A percentile compares a stretch with the other conserved stretches of the same genome.
Conservation (phyloP, 805 yeast genomes). For the Saturnispora diversa region DNA sequence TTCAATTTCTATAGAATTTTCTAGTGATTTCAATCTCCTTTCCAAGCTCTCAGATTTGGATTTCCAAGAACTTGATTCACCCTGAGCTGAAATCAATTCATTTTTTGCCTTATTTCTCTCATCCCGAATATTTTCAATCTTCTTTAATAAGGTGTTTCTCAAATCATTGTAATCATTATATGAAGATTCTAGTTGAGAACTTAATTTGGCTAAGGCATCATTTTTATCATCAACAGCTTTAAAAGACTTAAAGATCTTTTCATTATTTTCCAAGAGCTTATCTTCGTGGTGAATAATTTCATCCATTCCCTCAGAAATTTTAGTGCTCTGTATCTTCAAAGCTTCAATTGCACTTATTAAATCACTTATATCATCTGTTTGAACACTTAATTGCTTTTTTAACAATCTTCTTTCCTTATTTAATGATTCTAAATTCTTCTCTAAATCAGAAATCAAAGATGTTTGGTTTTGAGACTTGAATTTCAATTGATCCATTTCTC, state of each 20-base stretch:
- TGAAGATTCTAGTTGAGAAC: conserved; percentile 1
- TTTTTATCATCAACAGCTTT: conserved; percentile 16
- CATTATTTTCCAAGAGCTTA: conserved; percentile 17
- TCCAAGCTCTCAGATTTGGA: conserved; percentile 3
- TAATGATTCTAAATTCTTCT: conserved; percentile 11
- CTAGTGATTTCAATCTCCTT: conserved; percentile 4
- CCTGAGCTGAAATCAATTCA: conserved; percentile 1
- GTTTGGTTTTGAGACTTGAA: not conserved
- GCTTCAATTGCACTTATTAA: conserved; percentile 6
- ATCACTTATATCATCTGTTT: conserved; percentile 8
- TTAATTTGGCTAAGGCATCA: not conserved
- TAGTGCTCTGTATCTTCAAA: not conserved
- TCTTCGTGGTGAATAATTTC: conserved; percentile 3
- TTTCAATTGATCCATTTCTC: conserved; percentile 3
- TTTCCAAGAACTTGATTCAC: not conserved
- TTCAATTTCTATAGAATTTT: conserved; percentile 3
- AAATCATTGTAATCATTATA: conserved; percentile 25
- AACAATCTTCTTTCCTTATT: conserved; percentile 6
- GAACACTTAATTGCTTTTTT: conserved; percentile 4
- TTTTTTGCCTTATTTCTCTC: conserved; percentile 4
- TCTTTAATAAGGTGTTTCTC: conserved; percentile 27
- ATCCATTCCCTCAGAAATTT: conserved; percentile 5
- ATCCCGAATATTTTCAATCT: conserved; percentile 15
- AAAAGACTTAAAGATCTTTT: conserved; percentile 17
- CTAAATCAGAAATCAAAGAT: conserved; percentile 13